Base-by-base conservation (phyloP, 2,329 filamentous ascomycete genomes). In the Chlorencoelia australis region DNA sequence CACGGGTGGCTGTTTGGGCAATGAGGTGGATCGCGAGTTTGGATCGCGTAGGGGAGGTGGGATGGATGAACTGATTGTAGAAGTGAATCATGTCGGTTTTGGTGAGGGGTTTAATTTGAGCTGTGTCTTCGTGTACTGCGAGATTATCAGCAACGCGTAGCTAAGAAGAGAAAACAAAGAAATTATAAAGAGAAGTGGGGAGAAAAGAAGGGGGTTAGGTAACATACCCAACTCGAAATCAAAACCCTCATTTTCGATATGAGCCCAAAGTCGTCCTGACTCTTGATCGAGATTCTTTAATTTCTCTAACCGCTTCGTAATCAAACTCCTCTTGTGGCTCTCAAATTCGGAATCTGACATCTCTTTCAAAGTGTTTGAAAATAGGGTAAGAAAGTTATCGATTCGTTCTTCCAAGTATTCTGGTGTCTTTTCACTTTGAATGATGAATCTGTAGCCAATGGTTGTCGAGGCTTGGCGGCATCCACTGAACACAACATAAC, bases 401-500 rank as follows among this genome's bases (percentile, higher is more conserved):
- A 96, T 94, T 14, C 91, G 77, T 4, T 75, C 73, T 55, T 96
- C 88, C 2, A 98, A 66, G 53, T 93, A 96, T 27, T 79, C 69
- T 0, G 84, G 81, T 2, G 80, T 77, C 55, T 81, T 81, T 61
- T 98, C 89, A 55, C 86, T 94, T 64, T 98, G 91, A 19, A 98
- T 86, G 43, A 96, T 73, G 45, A 98, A 82, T 5, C 88, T 75
- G 60, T 91, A 91, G 1, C 84, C 85, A 51, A 85, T 80, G 0
- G 82, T 89, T 1, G 82, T 87, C n/a, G 76, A 65, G 37, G 82
- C 75, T 35, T 73, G 71, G 25, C 80, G 69, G 8, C 77, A 69
- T 18, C 86, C 84, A 32, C 83, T 89, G 61, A 89, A 94, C 1
- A 98, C 89, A 35, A 98, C 84, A 51, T 98, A 98, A 9, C 91